These are phyloP conservation scores for Populus deltoides DNA, from an alignment of 345 rosid genomes.

Conservation along the genomic window DNA sequence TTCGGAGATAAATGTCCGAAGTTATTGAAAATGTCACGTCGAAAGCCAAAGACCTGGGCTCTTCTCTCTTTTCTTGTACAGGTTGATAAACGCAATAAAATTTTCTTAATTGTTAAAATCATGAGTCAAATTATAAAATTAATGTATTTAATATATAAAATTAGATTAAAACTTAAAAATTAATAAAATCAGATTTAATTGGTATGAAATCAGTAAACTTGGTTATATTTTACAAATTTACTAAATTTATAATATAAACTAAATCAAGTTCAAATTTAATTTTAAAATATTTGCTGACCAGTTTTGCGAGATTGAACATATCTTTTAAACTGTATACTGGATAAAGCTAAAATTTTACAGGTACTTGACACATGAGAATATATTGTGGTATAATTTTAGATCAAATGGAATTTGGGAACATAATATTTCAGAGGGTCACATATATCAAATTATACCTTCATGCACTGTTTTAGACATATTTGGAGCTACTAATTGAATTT, in stretches of 20 bases:
- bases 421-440: too few species aligned
- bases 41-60: neutral
- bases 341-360: too few species aligned
- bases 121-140: rapidly evolving
- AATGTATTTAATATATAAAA: too few species aligned
- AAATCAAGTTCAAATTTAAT: rapidly evolving
- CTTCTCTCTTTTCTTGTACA: neutral
- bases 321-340: too few species aligned
- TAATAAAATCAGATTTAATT: too few species aligned
- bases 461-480: rapidly evolving
- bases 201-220: rapidly evolving
- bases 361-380: too few species aligned
- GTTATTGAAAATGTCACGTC: neutral
- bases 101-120: too few species aligned
- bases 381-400: too few species aligned
- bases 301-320: rapidly evolving
- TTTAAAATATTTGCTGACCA: too few species aligned
- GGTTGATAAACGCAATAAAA: neutral
- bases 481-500: rapidly evolving
- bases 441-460: rapidly evolving
- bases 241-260: rapidly evolving
- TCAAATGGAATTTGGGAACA: too few species aligned
- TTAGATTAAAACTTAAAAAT: too few species aligned
- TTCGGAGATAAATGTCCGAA: neutral
- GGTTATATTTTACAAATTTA: rapidly evolving